Base-by-base conservation (phyloP, 768 basidiomycete species). In the Mycena crocata region DNA sequence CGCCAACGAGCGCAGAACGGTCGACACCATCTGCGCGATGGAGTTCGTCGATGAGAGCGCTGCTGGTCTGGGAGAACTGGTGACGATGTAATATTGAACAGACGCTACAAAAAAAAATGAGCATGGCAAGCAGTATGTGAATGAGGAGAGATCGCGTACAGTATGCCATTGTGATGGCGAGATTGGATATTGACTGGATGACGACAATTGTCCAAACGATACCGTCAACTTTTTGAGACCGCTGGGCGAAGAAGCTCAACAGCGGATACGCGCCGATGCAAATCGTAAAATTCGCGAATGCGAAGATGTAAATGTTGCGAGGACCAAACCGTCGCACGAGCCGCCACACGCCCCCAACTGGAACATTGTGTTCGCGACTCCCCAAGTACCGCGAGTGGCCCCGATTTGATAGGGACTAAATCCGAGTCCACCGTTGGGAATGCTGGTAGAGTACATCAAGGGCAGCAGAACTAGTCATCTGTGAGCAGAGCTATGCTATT, bases 21-120 rank as follows among this genome's bases (percentile, higher is more conserved):
- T 86, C 3, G 81, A 80, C 8, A 83, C 73, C 72, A 87, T 85
- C 73, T 91, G 89, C 6, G 82, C 87, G 37, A 89, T 65, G 3
- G 88, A 87, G 64, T 87, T 89, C 17, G 82, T 81, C 4, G 86
- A 81, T 1, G 86, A 88, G 13, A 91, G 77, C 13, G 85, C 74
- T 0, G 78, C 73, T 1, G 79, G 75, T 28, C 71, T 75, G 70
- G 73, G 88, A 69, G 73, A 81, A 74, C 69, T 84, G 79, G 71
- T 84, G 75, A 74, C 86, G 64, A 77, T 82, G 72, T 71, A 79
- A 73, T 78, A 81, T 72, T 80, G 88, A 73, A 78, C 83, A 81
- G 52, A 85, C 78, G 1, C 87, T 70, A 30, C 34, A 34, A 23
- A 28, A 7, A 35, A 46, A 6, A 52, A 34, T 62, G 32, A 66